Evolutionary conservation across 768 basidiomycete genomes (phyloP), one percentile per base, ranked within the genome.

Genomic region (Pleurotus pulmonarius): DNA sequence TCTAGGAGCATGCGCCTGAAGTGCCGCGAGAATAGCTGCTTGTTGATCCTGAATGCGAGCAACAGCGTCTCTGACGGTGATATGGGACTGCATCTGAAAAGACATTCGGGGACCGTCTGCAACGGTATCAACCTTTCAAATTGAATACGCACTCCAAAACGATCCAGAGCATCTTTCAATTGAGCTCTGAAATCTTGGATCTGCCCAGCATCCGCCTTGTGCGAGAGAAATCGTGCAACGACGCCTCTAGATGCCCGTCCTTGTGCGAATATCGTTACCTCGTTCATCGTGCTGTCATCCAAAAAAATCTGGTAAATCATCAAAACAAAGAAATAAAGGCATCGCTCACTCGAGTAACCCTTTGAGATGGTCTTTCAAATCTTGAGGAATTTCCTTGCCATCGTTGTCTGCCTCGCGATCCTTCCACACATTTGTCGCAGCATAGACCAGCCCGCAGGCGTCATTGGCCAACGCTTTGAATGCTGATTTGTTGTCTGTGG

Each of bases 391-490:
- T 26, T 40, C 45, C 25, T 24, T 56, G 5, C 61, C 60, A 29
- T 63, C 60, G 46, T 41, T 58, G 38, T 44, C 58, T 59, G 58
- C 58, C 12, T 43, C 41, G 29, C 29, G 29, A n/a, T 59, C 59
- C 25, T 59, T 46, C 45, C 56, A 65, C 40, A 61, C 61, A 29
- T 56, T 58, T 45, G 56, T 22, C 1, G 67, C 61, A 5, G 63
- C 60, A 26, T 59, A 64, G 11, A 68, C 64, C 38, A 66, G 47
- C 18, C 60, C 61, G 38, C 67, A 65, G 13, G 64, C 61, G 44
- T 68, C 65, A 16, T 53, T 61, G 5, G 67, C 65, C 12, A 68
- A 59, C n/a, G 45, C 39, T 48, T 56, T 54, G 59, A 67, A 68
- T 1, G 58, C 46, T 24, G 61, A 61, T 47, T 66, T 63, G 49